Base-by-base conservation (phyloP, 768 basidiomycete species). In the Amanita muscaria region DNA sequence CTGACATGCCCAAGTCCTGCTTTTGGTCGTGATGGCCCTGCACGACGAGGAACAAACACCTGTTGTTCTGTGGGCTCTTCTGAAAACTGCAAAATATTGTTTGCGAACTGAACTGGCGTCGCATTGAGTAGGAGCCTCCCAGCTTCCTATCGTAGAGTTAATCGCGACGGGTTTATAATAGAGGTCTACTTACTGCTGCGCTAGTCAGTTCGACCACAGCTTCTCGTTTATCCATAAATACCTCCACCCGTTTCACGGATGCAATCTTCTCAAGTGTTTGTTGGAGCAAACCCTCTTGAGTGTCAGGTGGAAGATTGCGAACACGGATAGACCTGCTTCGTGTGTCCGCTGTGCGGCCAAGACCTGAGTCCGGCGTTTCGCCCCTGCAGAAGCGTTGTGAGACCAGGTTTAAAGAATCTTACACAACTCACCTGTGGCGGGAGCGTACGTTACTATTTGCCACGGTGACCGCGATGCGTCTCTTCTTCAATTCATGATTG, bases 251-350 rank as follows among this genome's bases (percentile, higher is more conserved):
- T 40, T 76, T 79, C 31, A 88, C 74, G 3, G 44, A 11, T 1
- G 77, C 76, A 31, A 84, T 59, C 62, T 90, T 94, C 59, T 92
- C 89, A 3, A 99, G 64, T 0, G 69, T 66, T 67, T 98, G 96
- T 53, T 99, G 94, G 19, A 99, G 62, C 1, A 98, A 66, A 2
- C 88, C 94, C 57, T 98, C 96, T 57, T 96, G 88, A 4, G 88
- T 80, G 8, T 67, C 76, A 2, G 74, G 56, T 12, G 89, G 88
- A 16, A 99, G 70, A 40, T 81, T 81, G 16, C 71, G 76, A 41
- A 97, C 65, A 7, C 85, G 79, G 6, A 98, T 70, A 15, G 86
- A 87, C 14, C 89, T 79, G 49, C 68, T 79, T 37, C 74, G 75
- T 5, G 68, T 61, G 44, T 84, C 88, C 10, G 71, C 74, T 32